Conservation (phyloP, 2,329 filamentous ascomycete species). For the Didymella pinodella region DNA sequence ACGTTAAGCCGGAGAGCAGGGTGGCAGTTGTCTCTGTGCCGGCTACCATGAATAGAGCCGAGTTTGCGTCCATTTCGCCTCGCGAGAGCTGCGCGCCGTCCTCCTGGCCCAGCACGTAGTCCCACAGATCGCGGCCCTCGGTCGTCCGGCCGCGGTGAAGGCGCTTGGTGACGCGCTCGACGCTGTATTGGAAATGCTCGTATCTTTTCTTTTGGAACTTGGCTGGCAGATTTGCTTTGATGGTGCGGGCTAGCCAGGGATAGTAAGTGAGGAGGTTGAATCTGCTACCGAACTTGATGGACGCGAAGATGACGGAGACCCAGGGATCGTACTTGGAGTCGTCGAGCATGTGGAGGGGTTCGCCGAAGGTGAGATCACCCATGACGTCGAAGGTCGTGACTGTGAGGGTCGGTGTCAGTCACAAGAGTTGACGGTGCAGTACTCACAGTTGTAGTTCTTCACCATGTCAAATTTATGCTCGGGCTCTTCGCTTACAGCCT, state of each 20-base stretch:
- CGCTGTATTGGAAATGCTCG: slow-evolving; percentile 32
- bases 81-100: neutral
- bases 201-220: slow-evolving; percentile 19
- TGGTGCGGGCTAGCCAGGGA: neutral
- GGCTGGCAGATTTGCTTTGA: neutral
- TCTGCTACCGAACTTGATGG: neutral
- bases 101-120: slow-evolving; percentile 48
- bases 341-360: slow-evolving; percentile 43
- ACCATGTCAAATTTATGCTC: slow-evolving; percentile 48
- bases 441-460: slow-evolving; percentile 40
- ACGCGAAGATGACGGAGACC: slow-evolving; percentile 42
- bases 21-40: slow-evolving; percentile 44
- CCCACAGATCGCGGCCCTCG: slow-evolving; percentile 52
- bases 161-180: slow-evolving; percentile 39
- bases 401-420: neutral
- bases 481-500: slow-evolving; percentile 36
- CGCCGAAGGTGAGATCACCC: slow-evolving; percentile 45
- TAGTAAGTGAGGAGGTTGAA: slow-evolving; percentile 23
- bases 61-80: slow-evolving; percentile 6
- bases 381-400: slow-evolving; percentile 46
- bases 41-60: slow-evolving; percentile 35
- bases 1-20: slow-evolving; percentile 37
- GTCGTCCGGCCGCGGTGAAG: slow-evolving; percentile 36
- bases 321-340: slow-evolving; percentile 43
- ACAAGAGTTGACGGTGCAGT: neutral